Evolutionary conservation across 352 stramenopile species (phyloP), one percentile per base, ranked within the genome.

Genomic region (Pythium myriotylum): DNA sequence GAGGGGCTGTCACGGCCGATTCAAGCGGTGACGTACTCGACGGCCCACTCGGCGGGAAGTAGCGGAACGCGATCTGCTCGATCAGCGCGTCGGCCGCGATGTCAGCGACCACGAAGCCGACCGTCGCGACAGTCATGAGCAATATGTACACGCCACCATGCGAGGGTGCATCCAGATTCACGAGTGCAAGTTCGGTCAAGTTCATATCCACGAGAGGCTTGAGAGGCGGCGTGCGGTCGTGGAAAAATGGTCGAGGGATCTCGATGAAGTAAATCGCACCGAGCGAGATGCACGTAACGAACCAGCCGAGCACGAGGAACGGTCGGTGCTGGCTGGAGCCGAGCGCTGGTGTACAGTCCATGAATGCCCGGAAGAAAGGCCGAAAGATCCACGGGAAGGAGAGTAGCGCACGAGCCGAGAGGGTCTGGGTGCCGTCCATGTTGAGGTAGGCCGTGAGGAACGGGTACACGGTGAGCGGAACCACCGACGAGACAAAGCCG

Each of bases 61-160:
- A 29, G 22, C 27, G 39, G 22, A 62, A 67, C n/a, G 67, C 64
- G 3, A 87, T 48, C 12, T 88, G 67, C 9, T 64, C 49, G 10
- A 76, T 65, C 19, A 90, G 54, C 10, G 72, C 76, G 67, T 95
- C 86, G n/a, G 73, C 74, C 12, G 86, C 77, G 3, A 92, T 80
- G 55, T 95, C 84, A 3, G 84, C 79, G 46, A 92, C 68, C n/a
- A 92, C 74, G 58, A 89, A 92, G 0, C 84, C 86, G 24, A 89
- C 19, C 19, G 79, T 84, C 1, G 86, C 83, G 22, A 92, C 41
- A 6, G 71, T 69, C 72, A 96, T 89, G 52, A 86, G 47, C 51
- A 87, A 29, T 5, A 87, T 59, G 65, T 84, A 90, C 14, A 72
- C 68, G 4, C 60, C 71, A 20, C 78, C 81, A 12, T 76, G 58